Base-by-base conservation (phyloP, 1,284 basidiomycete genomes). In the Melampsora larici-populina region DNA sequence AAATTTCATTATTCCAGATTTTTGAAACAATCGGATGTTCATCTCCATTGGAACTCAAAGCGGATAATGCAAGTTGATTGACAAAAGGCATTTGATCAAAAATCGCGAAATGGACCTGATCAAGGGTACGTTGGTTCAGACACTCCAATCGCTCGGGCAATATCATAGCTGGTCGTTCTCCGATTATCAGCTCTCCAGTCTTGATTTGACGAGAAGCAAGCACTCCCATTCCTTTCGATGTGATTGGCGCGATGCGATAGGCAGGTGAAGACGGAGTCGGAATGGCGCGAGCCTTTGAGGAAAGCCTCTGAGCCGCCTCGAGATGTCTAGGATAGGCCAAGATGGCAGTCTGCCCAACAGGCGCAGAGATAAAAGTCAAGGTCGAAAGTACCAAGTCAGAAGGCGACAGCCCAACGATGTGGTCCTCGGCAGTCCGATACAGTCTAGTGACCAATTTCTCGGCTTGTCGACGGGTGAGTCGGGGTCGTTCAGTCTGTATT, bases 1-100 rank as follows among this genome's bases (percentile, higher is more conserved):
- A 24, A 60, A 58, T 58, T 13, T 70, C 33, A 70, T 58, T 70
- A n/a, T 70, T 70, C 49, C 69, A 31, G 31, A 70, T 70, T 55
- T 24, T 51, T 24, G 26, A 55, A 15, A 70, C 69, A 9, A 65
- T 21, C 9, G 63, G 63, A 33, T 65, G 63, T n/a, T 65, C 63
- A 9, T 6, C 26, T 31, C 21, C 31, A n/a, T 5, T 33, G 1
- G 63, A 36, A 21, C 26, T 33, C 18, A 65, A 33, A 7, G 63
- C 63, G 21, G 63, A 29, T 29, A 65, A 9, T 21, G 21, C 26
- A 21, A 29, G 36, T 36, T 65, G 63, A 29, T 31, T 26, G 21
- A 29, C 63, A 65, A 31, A 65, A 36, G 63, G 21, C 36, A 65
- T 26, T 33, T 65, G 26, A 65, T 65, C 63, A 33, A 65, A 65